Percentiles rank a stretch among this genome's conserved stretches.
These are phyloP conservation scores for Erodium maritimum DNA, from an alignment of 345 rosid species.

Conservation along the genomic window DNA sequence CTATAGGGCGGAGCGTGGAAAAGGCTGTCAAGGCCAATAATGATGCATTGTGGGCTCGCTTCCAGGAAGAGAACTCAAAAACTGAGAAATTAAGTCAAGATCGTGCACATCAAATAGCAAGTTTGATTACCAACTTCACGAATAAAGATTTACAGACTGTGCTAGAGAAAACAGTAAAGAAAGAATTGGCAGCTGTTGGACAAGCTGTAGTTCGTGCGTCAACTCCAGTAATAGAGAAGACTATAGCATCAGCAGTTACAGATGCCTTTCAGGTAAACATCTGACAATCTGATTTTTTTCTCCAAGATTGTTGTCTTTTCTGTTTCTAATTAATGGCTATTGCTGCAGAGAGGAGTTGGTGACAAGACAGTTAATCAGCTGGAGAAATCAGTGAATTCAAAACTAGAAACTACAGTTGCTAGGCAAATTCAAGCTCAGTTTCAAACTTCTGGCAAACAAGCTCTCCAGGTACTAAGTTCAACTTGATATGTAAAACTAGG, in stretches of 20 bases:
- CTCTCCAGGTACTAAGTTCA: slow-evolving; percentile 57
- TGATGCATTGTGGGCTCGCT: slow-evolving; percentile 74
- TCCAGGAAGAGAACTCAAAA: slow-evolving; percentile 61
- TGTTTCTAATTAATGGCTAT: slow-evolving; percentile 11
- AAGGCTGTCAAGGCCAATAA: slow-evolving; percentile 55
- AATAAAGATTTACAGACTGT: slow-evolving; percentile 49
- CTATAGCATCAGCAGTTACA: slow-evolving; percentile 43
- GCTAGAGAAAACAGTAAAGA: slow-evolving; percentile 62
- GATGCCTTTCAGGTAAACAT: slow-evolving; percentile 80
- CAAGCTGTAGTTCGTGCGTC: slow-evolving; percentile 39
- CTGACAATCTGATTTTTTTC: slow-evolving; percentile 9
- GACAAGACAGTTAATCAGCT: slow-evolving; percentile 85
- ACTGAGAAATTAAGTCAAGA: slow-evolving; percentile 54
- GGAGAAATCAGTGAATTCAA: slow-evolving; percentile 67
- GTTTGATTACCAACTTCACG: slow-evolving; percentile 34
- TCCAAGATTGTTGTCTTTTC: slow-evolving; percentile 2
- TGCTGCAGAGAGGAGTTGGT: slow-evolving; percentile 66
- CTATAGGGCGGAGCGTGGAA: slow-evolving; percentile 60
- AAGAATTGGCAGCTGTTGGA: slow-evolving; percentile 48
- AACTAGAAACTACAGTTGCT: slow-evolving; percentile 69
- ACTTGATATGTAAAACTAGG: too few species aligned
- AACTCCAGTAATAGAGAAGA: slow-evolving; percentile 58
- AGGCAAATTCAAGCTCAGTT: slow-evolving; percentile 82
- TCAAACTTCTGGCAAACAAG: slow-evolving; percentile 90
- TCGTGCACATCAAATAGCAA: slow-evolving; percentile 46